These are phyloP conservation scores for Globisporangium ultimum DNA, from an alignment of 352 stramenopile species.

Conservation along the genomic window DNA sequence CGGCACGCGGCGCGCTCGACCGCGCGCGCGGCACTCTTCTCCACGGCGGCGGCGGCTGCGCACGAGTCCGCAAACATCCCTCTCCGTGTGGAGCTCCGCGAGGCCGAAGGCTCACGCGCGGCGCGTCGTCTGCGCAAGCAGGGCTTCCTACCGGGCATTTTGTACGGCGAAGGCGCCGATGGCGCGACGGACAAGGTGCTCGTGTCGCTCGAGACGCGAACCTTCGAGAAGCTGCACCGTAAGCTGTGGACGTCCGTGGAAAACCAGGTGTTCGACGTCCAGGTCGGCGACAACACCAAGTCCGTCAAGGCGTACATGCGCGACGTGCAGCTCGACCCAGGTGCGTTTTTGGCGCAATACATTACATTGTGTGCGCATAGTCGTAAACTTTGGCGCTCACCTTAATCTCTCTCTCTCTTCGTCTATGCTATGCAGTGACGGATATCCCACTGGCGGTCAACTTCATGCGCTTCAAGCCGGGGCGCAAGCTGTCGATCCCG, in stretches of 20 bases:
- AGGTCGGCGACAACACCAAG: conserved; percentile 49
- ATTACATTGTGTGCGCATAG: not conserved
- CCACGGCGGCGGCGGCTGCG: conserved; percentile 32
- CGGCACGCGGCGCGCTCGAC: conserved; percentile 21
- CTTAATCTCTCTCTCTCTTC: not conserved
- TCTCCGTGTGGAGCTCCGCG: conserved; percentile 60
- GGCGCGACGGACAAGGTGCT: conserved; percentile 70
- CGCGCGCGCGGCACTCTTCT: conserved; percentile 43
- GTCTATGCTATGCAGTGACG: conserved; percentile 37
- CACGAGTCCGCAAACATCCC: conserved; percentile 10
- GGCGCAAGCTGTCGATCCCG: conserved; percentile 88
- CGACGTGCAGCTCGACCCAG: conserved; percentile 80
- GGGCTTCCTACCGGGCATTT: conserved; percentile 71
- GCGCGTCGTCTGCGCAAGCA: conserved; percentile 80
- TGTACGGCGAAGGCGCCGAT: conserved; percentile 79
- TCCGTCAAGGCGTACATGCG: conserved; percentile 85
- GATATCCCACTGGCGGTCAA: conserved; percentile 85
- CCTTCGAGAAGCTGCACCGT: conserved; percentile 81
- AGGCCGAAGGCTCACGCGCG: conserved; percentile 67
- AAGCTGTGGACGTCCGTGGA: conserved; percentile 85
- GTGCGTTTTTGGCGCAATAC: conserved; percentile 18
- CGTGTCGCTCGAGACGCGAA: conserved; percentile 63
- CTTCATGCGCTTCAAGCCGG: conserved; percentile 91
- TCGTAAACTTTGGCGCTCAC: not conserved
- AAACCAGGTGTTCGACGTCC: conserved; percentile 86